phyloP scores from a whole-genome alignment of 2,329 filamentous ascomycete genomes.

The Coniella vitis region DNA sequence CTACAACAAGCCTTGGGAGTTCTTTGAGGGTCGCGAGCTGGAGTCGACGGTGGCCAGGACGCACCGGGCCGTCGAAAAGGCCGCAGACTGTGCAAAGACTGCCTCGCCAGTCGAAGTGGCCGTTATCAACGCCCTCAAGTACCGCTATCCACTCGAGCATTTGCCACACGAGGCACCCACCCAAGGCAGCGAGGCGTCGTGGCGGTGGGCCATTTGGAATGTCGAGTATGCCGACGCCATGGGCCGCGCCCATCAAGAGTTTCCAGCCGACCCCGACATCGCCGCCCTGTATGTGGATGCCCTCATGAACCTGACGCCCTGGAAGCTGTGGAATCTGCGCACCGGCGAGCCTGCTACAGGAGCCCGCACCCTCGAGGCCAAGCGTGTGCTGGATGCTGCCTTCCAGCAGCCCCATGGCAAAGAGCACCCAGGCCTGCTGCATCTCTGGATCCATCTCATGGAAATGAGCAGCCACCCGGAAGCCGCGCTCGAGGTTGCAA shows the following conservation, averaged over 20 bases:
- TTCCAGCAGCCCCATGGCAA: slow-evolving; percentile 39
- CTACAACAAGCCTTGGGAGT: slow-evolving; percentile 69
- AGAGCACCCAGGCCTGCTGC: slow-evolving; percentile 56
- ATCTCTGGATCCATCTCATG: slow-evolving; percentile 43
- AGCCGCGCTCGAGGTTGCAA: slow-evolving; percentile 51
- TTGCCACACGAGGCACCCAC: slow-evolving; percentile 22
- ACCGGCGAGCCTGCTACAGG: slow-evolving; percentile 38
- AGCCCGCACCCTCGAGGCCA: slow-evolving; percentile 52
- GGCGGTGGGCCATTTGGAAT: slow-evolving; percentile 45
- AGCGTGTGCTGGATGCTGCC: slow-evolving; percentile 50
- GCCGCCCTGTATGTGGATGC: slow-evolving; percentile 43
- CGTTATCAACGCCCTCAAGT: slow-evolving; percentile 55
- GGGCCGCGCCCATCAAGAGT: slow-evolving; percentile 28
- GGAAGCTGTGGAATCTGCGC: slow-evolving; percentile 37
- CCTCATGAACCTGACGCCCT: slow-evolving; percentile 42
- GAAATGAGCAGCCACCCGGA: slow-evolving; percentile 57
- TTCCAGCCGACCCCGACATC: slow-evolving; percentile 27
- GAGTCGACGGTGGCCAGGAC: slow-evolving; percentile 36
- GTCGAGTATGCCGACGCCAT: slow-evolving; percentile 52
- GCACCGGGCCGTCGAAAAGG: slow-evolving; percentile 24
- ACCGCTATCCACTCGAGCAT: slow-evolving; percentile 46
- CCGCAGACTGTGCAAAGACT: slow-evolving; percentile 20
- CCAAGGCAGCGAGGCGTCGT: slow-evolving; percentile 31
- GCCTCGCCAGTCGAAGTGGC: slow-evolving; percentile 50
- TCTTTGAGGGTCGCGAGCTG: slow-evolving; percentile 59